These are phyloP conservation scores for Tuber indicum DNA, from an alignment of 495 filamentous ascomycete species.

Conservation along the genomic window DNA sequence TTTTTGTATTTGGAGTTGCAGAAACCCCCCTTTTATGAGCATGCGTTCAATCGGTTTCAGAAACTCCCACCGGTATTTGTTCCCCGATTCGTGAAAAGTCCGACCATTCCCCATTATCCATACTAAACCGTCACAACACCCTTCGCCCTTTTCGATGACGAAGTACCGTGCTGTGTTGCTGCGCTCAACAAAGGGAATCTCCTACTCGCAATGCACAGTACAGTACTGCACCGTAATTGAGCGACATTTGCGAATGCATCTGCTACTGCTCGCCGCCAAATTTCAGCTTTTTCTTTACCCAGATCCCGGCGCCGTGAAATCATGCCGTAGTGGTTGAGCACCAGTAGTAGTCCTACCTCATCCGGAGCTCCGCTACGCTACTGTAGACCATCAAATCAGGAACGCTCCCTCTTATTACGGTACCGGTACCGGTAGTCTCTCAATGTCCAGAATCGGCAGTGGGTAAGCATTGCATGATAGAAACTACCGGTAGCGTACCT, in stretches of 20 bases:
- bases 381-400: background rate
- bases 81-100: background rate
- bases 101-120: background rate
- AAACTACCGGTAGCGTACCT: too few species aligned
- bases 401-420: background rate
- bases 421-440: background rate
- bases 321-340: background rate
- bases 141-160: background rate
- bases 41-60: background rate
- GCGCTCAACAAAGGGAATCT: too few species aligned
- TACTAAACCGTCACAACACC: background rate
- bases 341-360: background rate
- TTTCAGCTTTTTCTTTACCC: too few species aligned
- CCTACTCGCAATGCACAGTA: too few species aligned
- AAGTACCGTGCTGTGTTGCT: background rate
- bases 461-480: background rate
- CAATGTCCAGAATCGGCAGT: background rate
- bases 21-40: background rate
- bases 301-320: background rate
- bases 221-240: background rate
- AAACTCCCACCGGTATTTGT: background rate
- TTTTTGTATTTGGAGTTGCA: background rate
- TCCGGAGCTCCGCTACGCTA: background rate
- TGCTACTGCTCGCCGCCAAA: too few species aligned
- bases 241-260: too few species aligned